These are phyloP conservation scores for Linnemannia hyalina DNA, from an alignment of 192 early-diverging fungal species.

Conservation along the genomic window DNA sequence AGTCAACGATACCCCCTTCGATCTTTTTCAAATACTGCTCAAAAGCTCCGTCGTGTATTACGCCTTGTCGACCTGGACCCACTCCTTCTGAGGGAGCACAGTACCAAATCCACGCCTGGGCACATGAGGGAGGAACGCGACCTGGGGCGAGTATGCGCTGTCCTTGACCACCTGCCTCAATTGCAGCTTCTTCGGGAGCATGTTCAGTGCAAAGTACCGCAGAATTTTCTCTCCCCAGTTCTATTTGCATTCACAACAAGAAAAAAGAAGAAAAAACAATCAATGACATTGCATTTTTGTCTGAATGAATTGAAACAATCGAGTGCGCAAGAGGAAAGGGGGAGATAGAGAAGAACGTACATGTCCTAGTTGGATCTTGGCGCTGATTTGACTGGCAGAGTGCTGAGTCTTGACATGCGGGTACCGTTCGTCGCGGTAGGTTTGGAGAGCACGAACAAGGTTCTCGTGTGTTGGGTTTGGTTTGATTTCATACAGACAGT, in stretches of 20 bases:
- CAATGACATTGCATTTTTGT: background rate
- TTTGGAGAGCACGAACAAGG: background rate
- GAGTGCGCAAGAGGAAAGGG: background rate
- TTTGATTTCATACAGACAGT: slow-evolving; percentile 13
- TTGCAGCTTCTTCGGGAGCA: background rate
- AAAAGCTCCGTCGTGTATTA: background rate
- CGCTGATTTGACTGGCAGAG: background rate
- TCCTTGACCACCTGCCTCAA: background rate
- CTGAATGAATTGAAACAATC: no score
- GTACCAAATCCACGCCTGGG: background rate
- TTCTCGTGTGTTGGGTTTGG: background rate
- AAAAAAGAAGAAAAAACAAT: background rate
- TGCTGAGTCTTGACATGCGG: slow-evolving; percentile 4
- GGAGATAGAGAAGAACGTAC: background rate
- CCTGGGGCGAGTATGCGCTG: background rate
- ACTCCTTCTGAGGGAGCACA: background rate
- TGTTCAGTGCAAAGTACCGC: background rate
- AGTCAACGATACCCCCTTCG: background rate
- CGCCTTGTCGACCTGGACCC: background rate
- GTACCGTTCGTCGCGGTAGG: slow-evolving; percentile 2
- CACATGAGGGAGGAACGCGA: background rate
- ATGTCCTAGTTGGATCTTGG: slow-evolving; percentile 5
- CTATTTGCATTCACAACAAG: background rate
- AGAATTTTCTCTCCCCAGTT: background rate
- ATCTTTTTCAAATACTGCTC: background rate